These are phyloP conservation scores for Microsporum canis DNA, from an alignment of 2,329 filamentous ascomycete species.

Conservation along the genomic window DNA sequence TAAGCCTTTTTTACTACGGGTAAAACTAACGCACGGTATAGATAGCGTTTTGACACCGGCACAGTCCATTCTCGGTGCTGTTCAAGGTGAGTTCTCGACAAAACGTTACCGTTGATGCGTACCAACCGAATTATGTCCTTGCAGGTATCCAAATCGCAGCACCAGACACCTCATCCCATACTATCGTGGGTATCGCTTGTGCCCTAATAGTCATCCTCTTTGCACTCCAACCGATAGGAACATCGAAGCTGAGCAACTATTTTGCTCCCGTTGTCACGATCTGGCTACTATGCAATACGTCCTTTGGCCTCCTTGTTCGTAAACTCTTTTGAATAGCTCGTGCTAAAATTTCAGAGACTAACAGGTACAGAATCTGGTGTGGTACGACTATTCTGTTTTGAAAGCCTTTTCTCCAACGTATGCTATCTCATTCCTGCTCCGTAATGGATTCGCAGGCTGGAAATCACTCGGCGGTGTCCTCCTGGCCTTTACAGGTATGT, in stretches of 20 bases:
- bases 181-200: conserved; percentile 12
- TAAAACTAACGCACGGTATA: not conserved
- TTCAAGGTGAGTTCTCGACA: conserved; percentile 33
- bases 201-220: conserved; percentile 40
- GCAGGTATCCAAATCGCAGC: conserved; percentile 14
- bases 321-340: not conserved
- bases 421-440: conserved; percentile 40
- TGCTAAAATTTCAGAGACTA: not conserved
- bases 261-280: conserved; percentile 47
- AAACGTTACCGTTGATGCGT: not conserved
- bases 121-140: not conserved
- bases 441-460: conserved; percentile 43
- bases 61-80: conserved; percentile 46
- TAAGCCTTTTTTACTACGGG: not conserved
- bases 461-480: conserved; percentile 50
- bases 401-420: conserved; percentile 43
- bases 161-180: conserved; percentile 10
- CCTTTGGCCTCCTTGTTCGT: conserved; percentile 42
- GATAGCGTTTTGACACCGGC: conserved; percentile 48
- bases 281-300: conserved; percentile 44
- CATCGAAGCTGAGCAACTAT: conserved; percentile 26
- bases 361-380: conserved; percentile 30
- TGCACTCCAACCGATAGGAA: conserved; percentile 45
- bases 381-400: conserved; percentile 39
- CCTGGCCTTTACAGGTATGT: conserved; percentile 51